These are phyloP conservation scores for Acrocalymma vagum DNA, from an alignment of 2,329 filamentous ascomycete genomes.

Conservation along the genomic window DNA sequence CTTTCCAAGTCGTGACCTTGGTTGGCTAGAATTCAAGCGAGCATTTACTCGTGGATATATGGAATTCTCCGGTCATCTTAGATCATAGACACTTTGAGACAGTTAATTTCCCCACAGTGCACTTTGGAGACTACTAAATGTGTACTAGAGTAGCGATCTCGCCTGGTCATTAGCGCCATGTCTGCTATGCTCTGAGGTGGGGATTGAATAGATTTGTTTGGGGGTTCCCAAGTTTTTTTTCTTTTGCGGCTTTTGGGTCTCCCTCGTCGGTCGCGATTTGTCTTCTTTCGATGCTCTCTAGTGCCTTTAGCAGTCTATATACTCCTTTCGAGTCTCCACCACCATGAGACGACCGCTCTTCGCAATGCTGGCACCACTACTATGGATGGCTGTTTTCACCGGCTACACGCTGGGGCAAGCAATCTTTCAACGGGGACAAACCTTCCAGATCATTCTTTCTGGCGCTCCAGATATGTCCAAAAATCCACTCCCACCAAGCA, in stretches of 20 bases:
- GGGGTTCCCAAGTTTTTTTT: too few species aligned
- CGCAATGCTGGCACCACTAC: conserved; percentile 20
- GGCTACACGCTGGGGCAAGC: conserved; percentile 19
- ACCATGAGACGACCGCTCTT: conserved; percentile 3
- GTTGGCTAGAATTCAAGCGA: conserved; percentile 27
- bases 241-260: conserved; percentile 1
- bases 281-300: conserved; percentile 6
- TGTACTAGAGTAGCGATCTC: conserved; percentile 24
- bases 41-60: conserved; percentile 35
- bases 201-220: too few species aligned
- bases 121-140: conserved; percentile 30
- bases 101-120: conserved; percentile 32
- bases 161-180: conserved; percentile 13
- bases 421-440: conserved; percentile 31
- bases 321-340: conserved; percentile 3
- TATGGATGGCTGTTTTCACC: conserved; percentile 21
- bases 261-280: neutral
- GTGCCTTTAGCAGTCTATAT: conserved; percentile 4
- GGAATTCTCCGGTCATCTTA: conserved; percentile 17
- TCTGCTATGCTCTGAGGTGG: too few species aligned
- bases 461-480: conserved; percentile 36
- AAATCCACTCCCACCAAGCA: conserved; percentile 32
- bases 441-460: conserved; percentile 36
- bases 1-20: conserved; percentile 14
- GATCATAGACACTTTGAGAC: conserved; percentile 16